Base-by-base conservation (phyloP, 2,329 filamentous ascomycete species). In the Colletotrichum melonis region DNA sequence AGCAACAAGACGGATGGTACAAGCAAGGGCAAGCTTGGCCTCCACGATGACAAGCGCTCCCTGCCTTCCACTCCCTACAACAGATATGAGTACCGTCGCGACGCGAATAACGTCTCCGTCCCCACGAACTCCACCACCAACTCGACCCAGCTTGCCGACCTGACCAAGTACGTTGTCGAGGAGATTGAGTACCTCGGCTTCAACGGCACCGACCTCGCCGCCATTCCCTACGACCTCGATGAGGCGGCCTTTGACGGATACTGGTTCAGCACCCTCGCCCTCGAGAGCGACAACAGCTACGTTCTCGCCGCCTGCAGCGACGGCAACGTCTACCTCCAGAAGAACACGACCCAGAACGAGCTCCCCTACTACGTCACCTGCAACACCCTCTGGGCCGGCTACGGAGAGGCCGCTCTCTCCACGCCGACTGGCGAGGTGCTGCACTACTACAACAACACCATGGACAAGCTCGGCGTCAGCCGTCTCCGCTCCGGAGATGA, bases 171-270 rank as follows among this genome's bases (percentile, higher is more conserved):
- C 26, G 55, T 58, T 7, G 55, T 58, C 14, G 26, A 58, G 28
- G 55, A 58, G 28, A 19, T 30, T 6, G 55, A 30, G 24, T 58
- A 58, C 26, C 16, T 58, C 12, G 26, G 19, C 22, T 28, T 5
- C 22, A 32, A 58, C 55, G 26, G 55, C 26, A 28, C 55, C 26
- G 14, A 28, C 8, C 55, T 58, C 26, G 26, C 58, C 30, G 30
- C 30, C 32, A 22, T 60, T 24, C 58, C 30, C n/a, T 60, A 38
- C 30, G 16, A 42, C 11, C 30, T 60, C 2, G 32, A 60, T 32
- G 30, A 22, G 12, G 58, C 30, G 19, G n/a, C 19, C 16, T 38
- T 60, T 72, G 82, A 84, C 69, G 83, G 83, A 72, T 85, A 85
- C 76, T 60, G 58, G 58, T 60, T 42, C 35, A 42, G 58, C 35